Conservation (phyloP, 2,329 filamentous ascomycete genomes). For the Proliferodiscus dingleyae region DNA sequence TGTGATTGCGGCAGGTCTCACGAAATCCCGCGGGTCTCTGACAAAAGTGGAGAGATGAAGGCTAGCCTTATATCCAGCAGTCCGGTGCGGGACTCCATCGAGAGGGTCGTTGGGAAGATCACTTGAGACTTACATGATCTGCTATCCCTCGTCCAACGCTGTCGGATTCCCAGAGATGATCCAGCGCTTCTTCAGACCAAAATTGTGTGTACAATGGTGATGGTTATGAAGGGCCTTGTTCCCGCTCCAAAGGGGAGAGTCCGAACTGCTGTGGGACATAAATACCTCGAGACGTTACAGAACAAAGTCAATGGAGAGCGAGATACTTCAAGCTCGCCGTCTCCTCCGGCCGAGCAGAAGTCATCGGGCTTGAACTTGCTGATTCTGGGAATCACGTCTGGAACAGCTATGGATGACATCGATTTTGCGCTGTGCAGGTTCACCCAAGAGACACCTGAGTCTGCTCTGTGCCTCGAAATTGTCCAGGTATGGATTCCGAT, state of each 20-base stretch:
- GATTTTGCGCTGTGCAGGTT: conserved; percentile 31
- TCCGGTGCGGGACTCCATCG: conserved; percentile 1
- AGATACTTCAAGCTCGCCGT: conserved; percentile 19
- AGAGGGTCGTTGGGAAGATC: not conserved
- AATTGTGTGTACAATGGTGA: conserved; percentile 11
- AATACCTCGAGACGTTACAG: conserved; percentile 30
- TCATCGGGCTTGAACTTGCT: conserved; percentile 25
- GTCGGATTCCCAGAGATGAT: too few species aligned
- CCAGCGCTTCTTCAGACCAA: conserved; percentile 4
- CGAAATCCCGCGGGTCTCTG: not conserved
- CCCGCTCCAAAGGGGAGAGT: conserved; percentile 28
- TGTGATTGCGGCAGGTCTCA: conserved; percentile 1
- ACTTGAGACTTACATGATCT: too few species aligned
- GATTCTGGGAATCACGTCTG: conserved; percentile 29
- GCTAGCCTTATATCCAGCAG: not conserved
- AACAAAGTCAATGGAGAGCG: conserved; percentile 24
- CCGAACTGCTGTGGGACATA: conserved; percentile 28
- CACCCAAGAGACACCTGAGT: conserved; percentile 30
- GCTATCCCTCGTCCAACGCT: too few species aligned
- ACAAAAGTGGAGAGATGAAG: conserved; percentile 2
- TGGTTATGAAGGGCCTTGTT: conserved; percentile 18
- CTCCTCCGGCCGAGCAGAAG: conserved; percentile 18
- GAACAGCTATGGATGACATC: conserved; percentile 32
- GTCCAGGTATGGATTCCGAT: conserved; percentile 22
- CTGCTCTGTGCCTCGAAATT: conserved; percentile 26